Conservation (phyloP, 352 stramenopile species). For the Pythium brachiatum region DNA sequence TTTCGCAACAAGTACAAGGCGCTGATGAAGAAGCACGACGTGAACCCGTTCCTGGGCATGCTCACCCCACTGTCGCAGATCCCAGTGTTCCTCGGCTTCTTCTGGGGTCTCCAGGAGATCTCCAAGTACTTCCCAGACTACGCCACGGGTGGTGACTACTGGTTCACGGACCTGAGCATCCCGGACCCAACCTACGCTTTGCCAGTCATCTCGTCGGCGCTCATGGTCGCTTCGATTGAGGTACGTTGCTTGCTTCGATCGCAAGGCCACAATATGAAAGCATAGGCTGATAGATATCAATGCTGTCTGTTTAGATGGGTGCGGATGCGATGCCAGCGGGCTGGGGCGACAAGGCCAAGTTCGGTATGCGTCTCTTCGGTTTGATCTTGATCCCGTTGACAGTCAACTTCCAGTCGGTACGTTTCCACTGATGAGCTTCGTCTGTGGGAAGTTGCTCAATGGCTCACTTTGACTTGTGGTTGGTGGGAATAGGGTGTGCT, state of each 20-base stretch:
- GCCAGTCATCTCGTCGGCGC: constrained; percentile 73
- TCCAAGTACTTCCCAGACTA: constrained; percentile 82
- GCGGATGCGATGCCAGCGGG: constrained; percentile 58
- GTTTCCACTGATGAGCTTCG: constrained; percentile 4
- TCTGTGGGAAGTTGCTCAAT: neutral
- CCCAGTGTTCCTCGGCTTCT: constrained; percentile 82
- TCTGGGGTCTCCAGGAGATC: constrained; percentile 81
- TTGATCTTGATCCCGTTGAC: constrained; percentile 71
- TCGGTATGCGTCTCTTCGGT: constrained; percentile 74
- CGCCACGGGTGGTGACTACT: constrained; percentile 66
- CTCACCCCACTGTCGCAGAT: constrained; percentile 72
- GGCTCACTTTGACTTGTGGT: neutral
- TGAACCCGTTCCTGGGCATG: constrained; percentile 75
- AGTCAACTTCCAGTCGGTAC: constrained; percentile 82
- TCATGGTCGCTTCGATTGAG: constrained; percentile 80
- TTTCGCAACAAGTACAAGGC: constrained; percentile 76
- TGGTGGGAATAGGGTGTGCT: constrained; percentile 78
- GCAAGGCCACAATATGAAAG: too few relatives aligned
- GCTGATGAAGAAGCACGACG: constrained; percentile 81
- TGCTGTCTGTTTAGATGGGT: constrained; percentile 33
- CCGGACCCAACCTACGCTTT: constrained; percentile 72
- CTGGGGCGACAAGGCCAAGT: constrained; percentile 72
- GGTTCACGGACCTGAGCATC: constrained; percentile 77
- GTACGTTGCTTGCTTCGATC: constrained; percentile 7
- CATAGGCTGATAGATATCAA: neutral